Conservation (phyloP, 768 basidiomycete species). For the Phanerochaete carnosa region DNA sequence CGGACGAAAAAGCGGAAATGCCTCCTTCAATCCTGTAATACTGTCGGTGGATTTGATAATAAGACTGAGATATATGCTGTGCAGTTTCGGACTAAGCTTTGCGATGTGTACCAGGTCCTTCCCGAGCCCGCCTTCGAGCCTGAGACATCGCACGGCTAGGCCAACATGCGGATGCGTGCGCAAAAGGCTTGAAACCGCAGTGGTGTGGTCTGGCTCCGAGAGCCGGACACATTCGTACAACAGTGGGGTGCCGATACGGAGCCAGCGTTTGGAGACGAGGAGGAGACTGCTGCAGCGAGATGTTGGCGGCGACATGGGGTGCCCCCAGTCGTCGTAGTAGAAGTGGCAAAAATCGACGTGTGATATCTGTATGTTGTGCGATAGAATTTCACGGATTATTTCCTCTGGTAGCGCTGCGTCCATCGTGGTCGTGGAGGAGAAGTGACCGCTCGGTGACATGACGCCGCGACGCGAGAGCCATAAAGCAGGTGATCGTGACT, state of each 20-base stretch:
- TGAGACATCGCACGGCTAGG: not conserved
- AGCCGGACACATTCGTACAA: not conserved
- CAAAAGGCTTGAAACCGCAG: not conserved
- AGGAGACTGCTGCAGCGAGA: not conserved
- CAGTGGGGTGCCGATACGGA: not conserved
- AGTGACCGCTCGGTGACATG: too few relatives aligned
- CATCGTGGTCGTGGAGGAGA: not conserved
- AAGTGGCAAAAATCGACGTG: not conserved
- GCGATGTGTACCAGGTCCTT: not conserved
- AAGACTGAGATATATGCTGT: not conserved
- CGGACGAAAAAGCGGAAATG: not conserved
- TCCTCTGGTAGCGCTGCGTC: not conserved
- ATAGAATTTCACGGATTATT: not conserved
- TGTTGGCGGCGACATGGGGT: not conserved
- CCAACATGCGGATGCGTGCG: not conserved
- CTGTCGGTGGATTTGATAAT: not conserved
- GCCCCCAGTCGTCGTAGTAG: not conserved
- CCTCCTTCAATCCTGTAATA: not conserved
- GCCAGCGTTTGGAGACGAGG: slow-evolving; percentile 3
- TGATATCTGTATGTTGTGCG: not conserved
- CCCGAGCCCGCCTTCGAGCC: not conserved
- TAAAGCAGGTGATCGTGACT: too few relatives aligned
- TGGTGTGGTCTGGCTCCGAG: not conserved
- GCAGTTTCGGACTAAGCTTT: not conserved
- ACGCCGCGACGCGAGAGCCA: too few relatives aligned